A percentile compares a stretch with the other conserved stretches of the same genome.
Evolutionary conservation across 768 basidiomycete species (phyloP).

Genomic region (Lepiota brunneoincarnata): DNA sequence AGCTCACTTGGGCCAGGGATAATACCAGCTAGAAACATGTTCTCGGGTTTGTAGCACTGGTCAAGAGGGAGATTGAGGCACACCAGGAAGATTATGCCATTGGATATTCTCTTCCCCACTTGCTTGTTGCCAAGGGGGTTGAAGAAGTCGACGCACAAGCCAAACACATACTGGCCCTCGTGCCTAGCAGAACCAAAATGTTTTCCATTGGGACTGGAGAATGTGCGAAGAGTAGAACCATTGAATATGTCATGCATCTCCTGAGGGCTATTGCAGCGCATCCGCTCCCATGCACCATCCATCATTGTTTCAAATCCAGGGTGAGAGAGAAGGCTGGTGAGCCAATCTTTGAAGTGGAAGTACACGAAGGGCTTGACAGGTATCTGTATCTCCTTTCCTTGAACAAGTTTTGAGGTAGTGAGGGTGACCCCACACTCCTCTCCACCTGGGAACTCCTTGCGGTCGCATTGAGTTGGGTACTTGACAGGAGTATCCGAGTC

Average conservation of each 20-base stretch:
- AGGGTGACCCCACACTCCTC: constrained; percentile 11
- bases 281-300: constrained; percentile 15
- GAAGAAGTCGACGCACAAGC: constrained; percentile 32
- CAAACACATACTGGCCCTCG: constrained; percentile 25
- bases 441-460: constrained; percentile 5
- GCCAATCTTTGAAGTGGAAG: constrained; percentile 23
- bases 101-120: constrained; percentile 22
- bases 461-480: constrained; percentile 14
- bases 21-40: constrained; percentile 36
- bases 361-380: constrained; percentile 20
- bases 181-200: constrained; percentile 15
- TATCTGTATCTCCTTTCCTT: neutral
- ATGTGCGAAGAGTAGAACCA: constrained; percentile 21
- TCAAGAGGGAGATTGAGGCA: constrained; percentile 34
- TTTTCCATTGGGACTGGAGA: constrained; percentile 22
- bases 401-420: neutral
- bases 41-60: constrained; percentile 29
- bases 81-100: constrained; percentile 27
- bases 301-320: constrained; percentile 25
- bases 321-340: constrained; percentile 21
- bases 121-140: constrained; percentile 31
- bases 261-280: neutral
- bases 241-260: constrained; percentile 25
- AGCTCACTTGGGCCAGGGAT: constrained; percentile 41
- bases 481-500: constrained; percentile 4